These are phyloP conservation scores for Rhytidiadelphus loreus DNA, from an alignment of 225 moss, liverwort and hornwort species.

Conservation along the genomic window DNA sequence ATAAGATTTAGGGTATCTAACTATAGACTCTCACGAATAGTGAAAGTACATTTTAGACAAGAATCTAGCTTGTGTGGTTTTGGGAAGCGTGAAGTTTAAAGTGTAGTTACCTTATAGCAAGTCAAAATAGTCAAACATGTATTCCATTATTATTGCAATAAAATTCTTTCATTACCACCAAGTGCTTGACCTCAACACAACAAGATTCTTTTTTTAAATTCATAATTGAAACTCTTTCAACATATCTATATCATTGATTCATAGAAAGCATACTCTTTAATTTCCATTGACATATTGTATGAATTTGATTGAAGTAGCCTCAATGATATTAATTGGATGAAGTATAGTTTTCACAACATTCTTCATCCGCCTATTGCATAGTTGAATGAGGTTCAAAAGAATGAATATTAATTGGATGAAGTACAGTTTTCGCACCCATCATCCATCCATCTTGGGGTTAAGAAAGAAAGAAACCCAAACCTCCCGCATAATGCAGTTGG, in stretches of 20 bases:
- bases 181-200: too few relatives aligned
- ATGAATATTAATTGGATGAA: background rate
- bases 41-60: too few relatives aligned
- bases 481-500: background rate
- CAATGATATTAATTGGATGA: too few relatives aligned
- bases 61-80: too few relatives aligned
- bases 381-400: background rate
- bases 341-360: rapidly evolving
- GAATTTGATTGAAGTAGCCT: background rate
- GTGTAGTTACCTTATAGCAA: too few relatives aligned
- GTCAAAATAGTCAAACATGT: background rate
- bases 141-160: background rate
- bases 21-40: too few relatives aligned
- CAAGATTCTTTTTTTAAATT: background rate
- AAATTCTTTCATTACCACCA: too few relatives aligned
- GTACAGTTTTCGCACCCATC: background rate
- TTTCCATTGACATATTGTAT: background rate
- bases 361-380: too few relatives aligned
- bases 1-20: too few relatives aligned
- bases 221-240: background rate
- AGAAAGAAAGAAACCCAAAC: background rate
- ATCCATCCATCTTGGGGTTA: background rate
- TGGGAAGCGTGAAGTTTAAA: too few relatives aligned
- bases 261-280: background rate
- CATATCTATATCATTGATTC: background rate